Evolutionary conservation across 169 alveolate species (phyloP).

Genomic region (Eimeria acervulina): DNA sequence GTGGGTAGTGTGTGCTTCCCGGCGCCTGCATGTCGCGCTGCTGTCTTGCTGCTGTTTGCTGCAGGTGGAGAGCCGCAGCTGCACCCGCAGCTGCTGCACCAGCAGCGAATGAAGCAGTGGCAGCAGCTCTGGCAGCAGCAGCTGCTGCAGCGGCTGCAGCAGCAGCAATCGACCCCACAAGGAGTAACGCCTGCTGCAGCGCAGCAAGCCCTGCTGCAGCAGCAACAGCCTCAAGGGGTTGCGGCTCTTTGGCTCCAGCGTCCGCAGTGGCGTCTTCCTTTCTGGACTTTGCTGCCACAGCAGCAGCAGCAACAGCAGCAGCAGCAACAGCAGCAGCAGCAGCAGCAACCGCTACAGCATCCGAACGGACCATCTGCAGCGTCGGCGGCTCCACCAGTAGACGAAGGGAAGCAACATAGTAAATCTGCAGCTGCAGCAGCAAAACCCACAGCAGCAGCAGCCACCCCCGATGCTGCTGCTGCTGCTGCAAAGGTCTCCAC

Average conservation of each 20-base stretch:
- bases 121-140: no score
- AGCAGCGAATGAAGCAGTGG: no score
- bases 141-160: no score
- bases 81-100: no score
- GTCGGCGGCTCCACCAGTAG: neutral
- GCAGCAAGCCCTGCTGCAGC: constrained; percentile 35
- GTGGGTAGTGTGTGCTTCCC: no score
- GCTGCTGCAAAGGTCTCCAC: neutral
- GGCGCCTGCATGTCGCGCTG: no score
- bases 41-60: no score
- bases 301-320: constrained; percentile 39
- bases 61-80: no score
- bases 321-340: neutral
- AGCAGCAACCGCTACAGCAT: no score
- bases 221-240: constrained; percentile 21
- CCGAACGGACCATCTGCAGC: neutral
- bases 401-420: neutral
- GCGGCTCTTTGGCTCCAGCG: constrained; percentile 33
- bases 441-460: neutral
- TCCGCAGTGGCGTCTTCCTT: constrained; percentile 17
- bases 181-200: constrained; percentile 5
- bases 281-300: constrained; percentile 16
- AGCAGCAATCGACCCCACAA: neutral
- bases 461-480: constrained; percentile 1
- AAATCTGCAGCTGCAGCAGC: neutral